Evolutionary conservation across 169 alveolate species (phyloP).

Genomic region (Eimeria tenella): DNA sequence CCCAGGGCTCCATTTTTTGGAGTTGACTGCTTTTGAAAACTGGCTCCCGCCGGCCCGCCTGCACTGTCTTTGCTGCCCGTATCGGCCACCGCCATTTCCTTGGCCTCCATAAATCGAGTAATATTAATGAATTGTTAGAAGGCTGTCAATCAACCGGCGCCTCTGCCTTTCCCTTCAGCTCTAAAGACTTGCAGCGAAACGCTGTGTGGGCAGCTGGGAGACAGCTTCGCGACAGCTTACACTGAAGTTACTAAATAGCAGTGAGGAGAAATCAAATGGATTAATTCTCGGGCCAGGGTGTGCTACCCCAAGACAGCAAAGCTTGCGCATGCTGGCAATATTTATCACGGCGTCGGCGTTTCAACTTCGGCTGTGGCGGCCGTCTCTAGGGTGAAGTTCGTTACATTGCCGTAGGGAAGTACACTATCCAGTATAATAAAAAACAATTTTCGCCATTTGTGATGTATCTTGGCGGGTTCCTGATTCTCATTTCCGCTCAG

Average conservation of each 20-base stretch:
- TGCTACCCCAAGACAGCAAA: not conserved
- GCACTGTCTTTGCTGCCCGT: not conserved
- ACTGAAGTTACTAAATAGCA: not conserved
- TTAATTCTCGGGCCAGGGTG: not conserved
- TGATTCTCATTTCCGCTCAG: no score
- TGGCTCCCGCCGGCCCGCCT: not conserved
- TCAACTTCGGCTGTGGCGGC: constrained; percentile 4
- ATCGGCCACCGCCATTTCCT: constrained; percentile 12
- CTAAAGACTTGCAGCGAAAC: not conserved
- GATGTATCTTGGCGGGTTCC: no score
- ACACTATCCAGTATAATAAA: no score
- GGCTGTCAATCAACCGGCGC: not conserved
- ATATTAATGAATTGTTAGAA: not conserved
- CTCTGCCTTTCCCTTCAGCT: not conserved
- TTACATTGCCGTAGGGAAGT: no score
- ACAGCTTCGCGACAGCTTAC: not conserved
- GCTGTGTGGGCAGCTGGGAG: not conserved
- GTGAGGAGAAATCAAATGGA: not conserved
- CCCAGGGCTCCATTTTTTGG: not conserved
- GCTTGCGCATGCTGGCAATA: not conserved
- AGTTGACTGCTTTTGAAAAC: not conserved
- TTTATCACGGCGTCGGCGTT: not conserved
- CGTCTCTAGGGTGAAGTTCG: constrained; percentile 1
- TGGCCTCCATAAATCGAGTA: not conserved
- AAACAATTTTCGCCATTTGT: no score